A percentile compares a stretch with the other conserved stretches of the same genome.
Evolutionary conservation across 257 asterid species (phyloP).

Genomic region (Nicotiana benthamiana): DNA sequence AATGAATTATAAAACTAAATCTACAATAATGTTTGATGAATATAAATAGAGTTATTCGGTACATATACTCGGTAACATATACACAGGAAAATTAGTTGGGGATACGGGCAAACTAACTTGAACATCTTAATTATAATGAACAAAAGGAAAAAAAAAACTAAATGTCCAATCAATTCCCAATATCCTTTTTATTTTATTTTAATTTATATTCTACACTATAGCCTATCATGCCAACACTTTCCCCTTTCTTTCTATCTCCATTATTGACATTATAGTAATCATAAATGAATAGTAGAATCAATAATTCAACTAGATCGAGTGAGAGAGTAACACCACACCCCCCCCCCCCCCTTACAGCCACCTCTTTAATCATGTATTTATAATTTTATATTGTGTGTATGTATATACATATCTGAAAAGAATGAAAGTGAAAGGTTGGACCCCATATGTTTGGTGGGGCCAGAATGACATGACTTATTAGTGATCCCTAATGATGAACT

Average conservation of each 20-base stretch:
- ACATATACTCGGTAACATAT: too few relatives aligned
- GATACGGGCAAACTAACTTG: too few relatives aligned
- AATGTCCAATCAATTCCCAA: neutral
- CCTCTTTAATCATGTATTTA: neutral
- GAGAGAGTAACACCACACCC: neutral
- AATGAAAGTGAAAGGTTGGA: conserved; percentile 7
- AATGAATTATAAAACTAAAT: too few relatives aligned
- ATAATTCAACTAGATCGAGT: neutral
- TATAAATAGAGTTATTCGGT: too few relatives aligned
- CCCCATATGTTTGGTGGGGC: neutral
- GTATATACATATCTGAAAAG: neutral
- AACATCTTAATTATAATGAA: too few relatives aligned
- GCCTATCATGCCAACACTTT: neutral
- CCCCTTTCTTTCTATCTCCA: conserved; percentile 6
- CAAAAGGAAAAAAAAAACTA: too few relatives aligned
- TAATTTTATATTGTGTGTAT: neutral
- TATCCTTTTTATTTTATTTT: neutral
- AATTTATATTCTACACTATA: neutral
- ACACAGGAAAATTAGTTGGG: accelerated
- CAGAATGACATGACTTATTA: neutral
- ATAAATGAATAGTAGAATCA: neutral
- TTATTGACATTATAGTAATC: conserved; percentile 5
- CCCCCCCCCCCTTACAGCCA: neutral
- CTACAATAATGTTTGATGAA: too few relatives aligned
- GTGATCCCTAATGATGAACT: conserved; percentile 4